A percentile compares a stretch with the other conserved stretches of the same genome.
Conservation (phyloP, 2,329 filamentous ascomycete species). For the Fusarium cicatricum region DNA sequence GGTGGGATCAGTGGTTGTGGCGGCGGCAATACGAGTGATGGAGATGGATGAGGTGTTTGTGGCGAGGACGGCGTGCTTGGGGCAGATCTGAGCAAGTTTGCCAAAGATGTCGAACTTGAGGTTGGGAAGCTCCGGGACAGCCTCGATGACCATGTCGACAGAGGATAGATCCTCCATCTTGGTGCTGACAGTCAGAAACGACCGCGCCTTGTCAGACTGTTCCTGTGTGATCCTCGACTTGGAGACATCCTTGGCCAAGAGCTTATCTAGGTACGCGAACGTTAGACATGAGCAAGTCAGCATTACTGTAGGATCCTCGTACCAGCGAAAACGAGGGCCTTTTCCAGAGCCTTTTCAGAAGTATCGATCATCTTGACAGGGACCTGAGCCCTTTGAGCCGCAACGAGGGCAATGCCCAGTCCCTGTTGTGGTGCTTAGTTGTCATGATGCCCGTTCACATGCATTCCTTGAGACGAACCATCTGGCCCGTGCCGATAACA, state of each 20-base stretch:
- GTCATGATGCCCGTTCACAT: conserved; percentile 46
- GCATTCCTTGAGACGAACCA: conserved; percentile 68
- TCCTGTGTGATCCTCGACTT: conserved; percentile 87
- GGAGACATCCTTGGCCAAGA: conserved; percentile 89
- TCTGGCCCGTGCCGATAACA: conserved; percentile 94
- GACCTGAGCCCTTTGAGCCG: conserved; percentile 82
- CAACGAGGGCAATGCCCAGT: conserved; percentile 93
- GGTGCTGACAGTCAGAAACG: conserved; percentile 73
- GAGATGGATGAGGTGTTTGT: conserved; percentile 99
- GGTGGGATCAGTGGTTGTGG: conserved; percentile 79
- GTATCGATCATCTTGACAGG: conserved; percentile 87
- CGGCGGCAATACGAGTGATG: conserved; percentile 93
- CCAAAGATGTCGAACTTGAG: conserved; percentile 91
- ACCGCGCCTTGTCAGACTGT: conserved; percentile 77
- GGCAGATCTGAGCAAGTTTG: conserved; percentile 81
- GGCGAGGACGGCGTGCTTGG: conserved; percentile 86
- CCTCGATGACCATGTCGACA: conserved; percentile 98
- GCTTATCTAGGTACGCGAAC: conserved; percentile 74
- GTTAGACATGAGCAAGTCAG: conserved; percentile 1
- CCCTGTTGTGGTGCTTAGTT: conserved; percentile 65
- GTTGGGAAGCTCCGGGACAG: conserved; percentile 88
- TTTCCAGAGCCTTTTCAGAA: conserved; percentile 85
- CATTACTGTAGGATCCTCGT: conserved; percentile 18
- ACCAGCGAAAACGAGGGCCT: conserved; percentile 90
- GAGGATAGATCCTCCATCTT: conserved; percentile 78